Conservation (phyloP, 495 filamentous ascomycete species). For the Cetradonia linearis region DNA sequence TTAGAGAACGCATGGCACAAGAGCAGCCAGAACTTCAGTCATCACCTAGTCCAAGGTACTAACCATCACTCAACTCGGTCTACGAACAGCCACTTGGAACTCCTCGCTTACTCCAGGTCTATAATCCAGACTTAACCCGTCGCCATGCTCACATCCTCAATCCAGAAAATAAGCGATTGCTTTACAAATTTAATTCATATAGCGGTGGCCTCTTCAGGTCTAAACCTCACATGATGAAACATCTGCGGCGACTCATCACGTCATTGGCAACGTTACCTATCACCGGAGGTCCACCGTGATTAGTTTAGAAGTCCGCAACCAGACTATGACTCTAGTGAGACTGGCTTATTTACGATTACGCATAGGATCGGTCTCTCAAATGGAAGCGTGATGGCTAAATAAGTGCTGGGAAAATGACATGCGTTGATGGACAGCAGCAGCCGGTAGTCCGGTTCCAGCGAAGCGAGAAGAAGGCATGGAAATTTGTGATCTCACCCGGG, state of each 20-base stretch:
- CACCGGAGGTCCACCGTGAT: slow-evolving; percentile 11
- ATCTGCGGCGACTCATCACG: not conserved
- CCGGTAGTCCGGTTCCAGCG: slow-evolving; percentile 13
- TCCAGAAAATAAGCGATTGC: slow-evolving; percentile 10
- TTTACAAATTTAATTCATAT: slow-evolving; percentile 13
- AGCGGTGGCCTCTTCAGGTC: slow-evolving; percentile 13
- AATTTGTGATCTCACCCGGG: not conserved
- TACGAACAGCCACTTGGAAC: not conserved
- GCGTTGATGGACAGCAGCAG: slow-evolving; percentile 10
- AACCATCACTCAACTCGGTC: not conserved
- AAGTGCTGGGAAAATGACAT: slow-evolving; percentile 3
- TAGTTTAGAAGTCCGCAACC: slow-evolving; percentile 14
- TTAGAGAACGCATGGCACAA: not conserved
- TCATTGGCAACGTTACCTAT: slow-evolving; percentile 16
- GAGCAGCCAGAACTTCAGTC: not conserved
- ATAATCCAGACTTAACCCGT: not conserved
- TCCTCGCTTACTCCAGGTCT: slow-evolving; percentile 15
- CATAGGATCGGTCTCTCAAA: slow-evolving; percentile 7
- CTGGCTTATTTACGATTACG: slow-evolving; percentile 3
- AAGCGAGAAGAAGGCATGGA: not conserved
- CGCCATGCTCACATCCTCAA: slow-evolving; percentile 11
- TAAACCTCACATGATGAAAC: slow-evolving; percentile 15
- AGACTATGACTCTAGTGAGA: not conserved
- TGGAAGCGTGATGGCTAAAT: slow-evolving; percentile 10
- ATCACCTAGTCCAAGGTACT: not conserved